Base-by-base conservation (phyloP, 2,329 filamentous ascomycete genomes). In the Aspergillus neotritici region DNA sequence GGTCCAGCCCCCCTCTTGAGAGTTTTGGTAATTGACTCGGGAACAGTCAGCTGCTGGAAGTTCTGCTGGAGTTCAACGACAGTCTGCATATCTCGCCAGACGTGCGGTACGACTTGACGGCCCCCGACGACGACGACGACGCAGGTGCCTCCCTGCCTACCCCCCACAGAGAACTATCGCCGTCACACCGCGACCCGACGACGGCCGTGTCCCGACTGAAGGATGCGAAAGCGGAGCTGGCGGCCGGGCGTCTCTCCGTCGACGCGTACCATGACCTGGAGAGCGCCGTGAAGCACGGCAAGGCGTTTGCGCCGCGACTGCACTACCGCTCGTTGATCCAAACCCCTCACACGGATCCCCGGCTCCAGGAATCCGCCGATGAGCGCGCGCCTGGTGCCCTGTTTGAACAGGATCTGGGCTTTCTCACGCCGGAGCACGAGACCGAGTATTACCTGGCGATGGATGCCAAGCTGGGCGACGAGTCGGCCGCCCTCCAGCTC, bases 51-150 rank as follows among this genome's bases (percentile, higher is more conserved):
- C 71, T 97, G 29, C 79, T 96, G 41, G 91, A 97, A 56, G 72
- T 96, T 9, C 79, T 97, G 29, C 76, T 94, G 49, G 90, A 96
- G 60, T 78, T 96, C 69, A 98, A 98, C 69, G 82, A 86, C 40
- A 86, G 82, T 34, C 74, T 84, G 14, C 86, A 93, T 62, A 82
- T 97, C 34, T 82, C 87, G 9, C 72, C 80, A 21, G 77, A 83
- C 45, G 80, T 85, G 57, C 85, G 86, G 55, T 84, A 88, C 69
- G 83, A 91, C 58, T 71, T 96, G 44, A 74, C 72, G 44, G 56
- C 65, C 30, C 60, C 65, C 3, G 61, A 56, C 35, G 60, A 69
- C 38, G 64, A 77, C 21, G 21, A 25, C 21, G 21, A 25, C n/a
- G n/a, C n/a, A 25, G 21, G 21, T 6, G 65, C 72, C 40, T 68